Base-by-base conservation (phyloP, 257 asterid species). In the Linaria vulgaris region DNA sequence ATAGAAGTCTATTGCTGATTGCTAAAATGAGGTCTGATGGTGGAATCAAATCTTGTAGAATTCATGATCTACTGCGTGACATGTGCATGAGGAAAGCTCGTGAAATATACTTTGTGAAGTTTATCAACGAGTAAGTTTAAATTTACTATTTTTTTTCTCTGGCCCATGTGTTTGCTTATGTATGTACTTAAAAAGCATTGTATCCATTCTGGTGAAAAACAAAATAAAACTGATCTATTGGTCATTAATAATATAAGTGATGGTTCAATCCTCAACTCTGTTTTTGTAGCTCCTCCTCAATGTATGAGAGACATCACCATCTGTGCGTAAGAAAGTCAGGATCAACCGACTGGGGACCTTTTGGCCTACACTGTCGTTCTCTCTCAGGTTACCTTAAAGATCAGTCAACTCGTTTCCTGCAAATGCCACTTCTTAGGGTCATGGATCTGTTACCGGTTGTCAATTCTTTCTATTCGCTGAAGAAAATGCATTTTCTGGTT, bases 281-380 rank as follows among this genome's bases (percentile, higher is more conserved):
- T 11, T 37, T 37, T 21, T 6, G 25, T 17, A 13, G 21, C 34
- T 3, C 4, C 22, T 21, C 37, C 1, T n/a, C n/a, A n/a, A 59
- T 39, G 3, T 37, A 9, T 19, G 63, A 58, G 24, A 37, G 20
- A 23, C n/a, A 21, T 41, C 30, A 38, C 39, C 50, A 34, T 6
- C 9, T 4, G 27, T 7, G 10, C n/a, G 39, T 17, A 19, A 19
- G 25, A 37, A 37, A 27, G 12, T 10, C 38, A 59, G 12, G 47
- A 13, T n/a, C 20, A 12, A 49, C 3, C 25, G 25, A 7, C 17
- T 12, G 11, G 20, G 41, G 23, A 37, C 34, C 60, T 12, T 46
- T 52, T 47, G 12, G 25, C 25, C 22, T 44, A 19, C 69, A 41
- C 37, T 45, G 25, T 12, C 58, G 12, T 24, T 50, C 67, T 56